Evolutionary conservation across 2,329 filamentous ascomycete species (phyloP).

Genomic region (Hypomyces rosellus): DNA sequence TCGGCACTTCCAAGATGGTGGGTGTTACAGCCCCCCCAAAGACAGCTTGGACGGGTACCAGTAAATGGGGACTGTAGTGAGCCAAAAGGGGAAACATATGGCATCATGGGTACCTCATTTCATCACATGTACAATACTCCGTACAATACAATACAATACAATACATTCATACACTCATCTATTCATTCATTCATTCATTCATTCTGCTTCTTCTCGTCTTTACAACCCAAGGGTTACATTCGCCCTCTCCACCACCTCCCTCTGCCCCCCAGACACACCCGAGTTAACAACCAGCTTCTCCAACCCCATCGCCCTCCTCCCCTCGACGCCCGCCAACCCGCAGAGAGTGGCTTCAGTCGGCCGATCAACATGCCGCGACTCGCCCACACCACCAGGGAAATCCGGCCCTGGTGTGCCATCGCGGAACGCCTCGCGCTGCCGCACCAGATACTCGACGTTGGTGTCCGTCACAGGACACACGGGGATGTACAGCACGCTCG

Average conservation of each 20-base stretch:
- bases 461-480: slow-evolving; percentile 71
- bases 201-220: neutral
- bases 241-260: slow-evolving; percentile 31
- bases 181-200: neutral
- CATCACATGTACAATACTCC: too few relatives aligned
- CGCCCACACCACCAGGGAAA: slow-evolving; percentile 66
- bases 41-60: too few relatives aligned
- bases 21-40: too few relatives aligned
- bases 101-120: too few relatives aligned
- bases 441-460: slow-evolving; percentile 64
- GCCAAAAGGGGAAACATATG: too few relatives aligned
- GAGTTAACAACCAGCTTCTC: slow-evolving; percentile 27
- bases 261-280: slow-evolving; percentile 28
- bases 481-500: slow-evolving; percentile 84
- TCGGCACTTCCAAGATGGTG: too few relatives aligned
- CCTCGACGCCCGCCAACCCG: slow-evolving; percentile 25
- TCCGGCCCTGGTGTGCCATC: slow-evolving; percentile 62
- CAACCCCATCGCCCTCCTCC: slow-evolving; percentile 40
- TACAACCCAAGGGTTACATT: slow-evolving; percentile 40
- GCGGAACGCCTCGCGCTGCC: slow-evolving; percentile 66
- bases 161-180: too few relatives aligned
- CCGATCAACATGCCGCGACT: slow-evolving; percentile 46
- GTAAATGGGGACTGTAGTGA: too few relatives aligned
- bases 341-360: slow-evolving; percentile 35
- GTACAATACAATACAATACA: too few relatives aligned